Evolutionary conservation across 768 basidiomycete species (phyloP), one percentile per base, ranked within the genome.

Genomic region (Lepiota brunneoincarnata): DNA sequence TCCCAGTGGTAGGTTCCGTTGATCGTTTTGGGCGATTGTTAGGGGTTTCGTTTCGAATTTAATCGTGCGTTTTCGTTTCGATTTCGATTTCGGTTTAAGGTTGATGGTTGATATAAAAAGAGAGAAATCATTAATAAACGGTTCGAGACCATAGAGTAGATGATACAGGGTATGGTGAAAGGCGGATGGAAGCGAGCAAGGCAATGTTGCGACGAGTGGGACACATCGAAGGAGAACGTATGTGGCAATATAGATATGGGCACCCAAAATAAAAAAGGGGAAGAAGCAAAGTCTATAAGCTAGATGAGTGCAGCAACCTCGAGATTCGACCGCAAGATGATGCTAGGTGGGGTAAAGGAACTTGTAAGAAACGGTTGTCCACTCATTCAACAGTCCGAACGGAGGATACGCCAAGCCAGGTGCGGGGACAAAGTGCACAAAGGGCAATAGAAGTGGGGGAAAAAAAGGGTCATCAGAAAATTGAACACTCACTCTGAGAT

Each of bases 301-400:
- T 71, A 87, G 65, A 87, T 82, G 64, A 87, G 72, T 57, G 84
- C 84, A 55, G 86, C 85, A 58, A 75, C 75, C 67, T 81, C 75
- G 59, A 89, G 81, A 65, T 80, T 84, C 53, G 75, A 70, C 63
- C 86, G 84, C 58, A 89, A 78, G 63, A 84, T 77, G 64, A 86
- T 86, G 76, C 86, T 88, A 75, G 54, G 59, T 52, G 54, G 64
- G 66, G 62, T 55, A 58, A 62, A 65, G 60, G 59, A 55, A 58
- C 47, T 58, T 54, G 64, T 64, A 73, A 71, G 67, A 69, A 61
- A 64, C 56, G 59, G 57, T 64, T 62, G 58, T 24, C 36, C 38
- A 55, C 51, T 54, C 44, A 47, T 49, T 39, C 20, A 42, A 42
- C 37, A 53, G 39, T 50, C 31, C 31, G 44, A 41, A 47, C 37